Evolutionary conservation across 192 early-diverging fungal genomes (phyloP).

Genomic region (Coemansia aciculifera): DNA sequence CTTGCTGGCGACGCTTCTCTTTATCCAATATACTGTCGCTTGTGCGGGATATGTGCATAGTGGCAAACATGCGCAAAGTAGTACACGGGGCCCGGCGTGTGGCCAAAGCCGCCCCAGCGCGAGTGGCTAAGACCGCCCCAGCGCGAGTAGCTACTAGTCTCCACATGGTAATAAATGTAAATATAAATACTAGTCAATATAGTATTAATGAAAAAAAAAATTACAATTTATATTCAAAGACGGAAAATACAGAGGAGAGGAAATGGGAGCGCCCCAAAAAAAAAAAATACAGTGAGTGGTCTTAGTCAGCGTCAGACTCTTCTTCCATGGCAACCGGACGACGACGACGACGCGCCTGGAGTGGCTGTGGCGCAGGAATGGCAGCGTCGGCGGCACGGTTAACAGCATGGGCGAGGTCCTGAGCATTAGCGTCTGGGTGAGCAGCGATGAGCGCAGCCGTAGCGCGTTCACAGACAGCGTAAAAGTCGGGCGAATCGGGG

Average conservation of each 20-base stretch:
- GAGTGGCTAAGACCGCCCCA: too few species aligned
- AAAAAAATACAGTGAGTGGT: constrained; percentile 1
- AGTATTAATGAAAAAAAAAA: too few species aligned
- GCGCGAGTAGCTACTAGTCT: not conserved
- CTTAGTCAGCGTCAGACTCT: constrained; percentile 41
- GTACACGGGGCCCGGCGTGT: not conserved
- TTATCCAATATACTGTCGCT: constrained; percentile 17
- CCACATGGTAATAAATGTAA: too few species aligned
- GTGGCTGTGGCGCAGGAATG: not conserved
- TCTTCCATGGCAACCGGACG: constrained; percentile 17
- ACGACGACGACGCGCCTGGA: too few species aligned
- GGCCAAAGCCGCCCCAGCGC: not conserved
- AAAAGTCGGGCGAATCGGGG: constrained; percentile 47
- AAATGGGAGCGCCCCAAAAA: not conserved
- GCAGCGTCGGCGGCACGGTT: constrained; percentile 25
- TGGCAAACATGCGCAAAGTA: not conserved
- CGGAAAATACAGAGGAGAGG: not conserved
- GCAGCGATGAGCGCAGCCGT: constrained; percentile 31
- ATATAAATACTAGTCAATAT: not conserved
- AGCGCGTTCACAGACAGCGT: constrained; percentile 35
- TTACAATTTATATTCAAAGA: not conserved
- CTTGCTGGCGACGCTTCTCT: constrained; percentile 36
- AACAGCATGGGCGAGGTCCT: constrained; percentile 46
- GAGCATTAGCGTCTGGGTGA: constrained; percentile 27
- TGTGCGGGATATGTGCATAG: not conserved